Conservation (phyloP, 768 basidiomycete species). For the Lactifluus rugatus region DNA sequence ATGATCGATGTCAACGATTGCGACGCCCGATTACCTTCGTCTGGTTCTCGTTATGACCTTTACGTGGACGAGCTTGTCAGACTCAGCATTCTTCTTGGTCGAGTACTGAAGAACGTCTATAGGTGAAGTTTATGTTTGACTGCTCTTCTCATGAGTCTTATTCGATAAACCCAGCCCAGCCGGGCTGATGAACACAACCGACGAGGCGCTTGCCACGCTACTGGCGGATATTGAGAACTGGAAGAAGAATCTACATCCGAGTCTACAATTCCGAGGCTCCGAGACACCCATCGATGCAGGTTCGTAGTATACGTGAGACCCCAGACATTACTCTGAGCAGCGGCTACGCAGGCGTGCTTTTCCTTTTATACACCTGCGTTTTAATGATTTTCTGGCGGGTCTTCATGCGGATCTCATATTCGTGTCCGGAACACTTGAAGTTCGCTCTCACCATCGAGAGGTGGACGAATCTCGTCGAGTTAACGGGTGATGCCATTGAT, state of each 20-base stretch:
- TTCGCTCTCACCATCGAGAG: constrained; percentile 72
- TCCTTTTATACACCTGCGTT: constrained; percentile 80
- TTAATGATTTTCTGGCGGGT: constrained; percentile 98
- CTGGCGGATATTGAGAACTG: constrained; percentile 63
- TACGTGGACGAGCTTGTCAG: constrained; percentile 91
- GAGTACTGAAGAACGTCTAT: constrained; percentile 89
- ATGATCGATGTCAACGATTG: constrained; percentile 98
- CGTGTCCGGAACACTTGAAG: constrained; percentile 82
- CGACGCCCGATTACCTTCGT: constrained; percentile 86
- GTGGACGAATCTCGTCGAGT: constrained; percentile 62
- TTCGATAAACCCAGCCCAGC: constrained; percentile 49
- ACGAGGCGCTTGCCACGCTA: constrained; percentile 61
- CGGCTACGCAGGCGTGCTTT: constrained; percentile 57
- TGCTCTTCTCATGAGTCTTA: background rate
- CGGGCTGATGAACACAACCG: constrained; percentile 76
- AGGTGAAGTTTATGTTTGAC: constrained; percentile 37
- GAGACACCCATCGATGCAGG: constrained; percentile 59
- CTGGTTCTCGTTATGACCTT: constrained; percentile 65
- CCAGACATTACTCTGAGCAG: background rate
- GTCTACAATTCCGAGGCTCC: constrained; percentile 66
- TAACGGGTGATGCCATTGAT: constrained; percentile 76
- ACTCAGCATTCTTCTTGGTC: constrained; percentile 82
- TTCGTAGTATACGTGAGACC: constrained; percentile 27
- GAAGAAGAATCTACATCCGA: constrained; percentile 69
- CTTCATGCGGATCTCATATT: constrained; percentile 95